phyloP scores from a whole-genome alignment of 2,329 filamentous ascomycete genomes.

The Elsinoe batatas region DNA sequence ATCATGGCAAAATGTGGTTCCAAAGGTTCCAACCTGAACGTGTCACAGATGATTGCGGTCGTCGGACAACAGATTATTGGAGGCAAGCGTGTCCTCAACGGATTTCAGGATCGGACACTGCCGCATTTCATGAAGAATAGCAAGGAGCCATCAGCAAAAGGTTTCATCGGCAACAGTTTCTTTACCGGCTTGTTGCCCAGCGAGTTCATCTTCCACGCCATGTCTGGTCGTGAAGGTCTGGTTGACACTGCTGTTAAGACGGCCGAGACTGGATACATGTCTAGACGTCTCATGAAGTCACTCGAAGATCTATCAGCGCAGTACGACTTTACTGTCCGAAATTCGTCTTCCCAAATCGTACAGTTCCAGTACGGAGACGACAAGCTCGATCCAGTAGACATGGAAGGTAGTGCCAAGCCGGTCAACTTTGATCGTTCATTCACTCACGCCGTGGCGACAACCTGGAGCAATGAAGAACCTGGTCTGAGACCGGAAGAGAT shows the following conservation, averaged over 20 bases:
- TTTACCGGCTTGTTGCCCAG: conserved; percentile 83
- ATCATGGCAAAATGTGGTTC: conserved; percentile 97
- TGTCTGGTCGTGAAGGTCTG: conserved; percentile 94
- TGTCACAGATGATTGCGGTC: conserved; percentile 95
- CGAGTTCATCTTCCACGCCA: conserved; percentile 96
- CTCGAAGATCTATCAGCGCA: conserved; percentile 87
- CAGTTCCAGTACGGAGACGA: conserved; percentile 98
- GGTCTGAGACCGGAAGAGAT: conserved; percentile 69
- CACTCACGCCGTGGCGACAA: conserved; percentile 65
- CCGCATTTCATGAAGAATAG: conserved; percentile 94
- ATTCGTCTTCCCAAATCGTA: conserved; percentile 77
- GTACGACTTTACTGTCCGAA: conserved; percentile 91
- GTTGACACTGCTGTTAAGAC: conserved; percentile 99
- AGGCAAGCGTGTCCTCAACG: conserved; percentile 82
- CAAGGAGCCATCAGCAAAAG: conserved; percentile 85
- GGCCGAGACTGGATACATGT: conserved; percentile 98
- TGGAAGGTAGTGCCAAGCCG: conserved; percentile 88
- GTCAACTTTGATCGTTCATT: conserved; percentile 89
- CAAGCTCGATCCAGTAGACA: conserved; percentile 89
- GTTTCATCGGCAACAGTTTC: conserved; percentile 95
- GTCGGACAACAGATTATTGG: conserved; percentile 98
- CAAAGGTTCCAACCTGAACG: conserved; percentile 95
- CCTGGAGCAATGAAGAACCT: conserved; percentile 66
- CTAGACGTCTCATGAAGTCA: conserved; percentile 93
- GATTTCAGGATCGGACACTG: conserved; percentile 88